A percentile compares a stretch with the other conserved stretches of the same genome.
phyloP scores from a whole-genome alignment of 495 filamentous ascomycete species.

The Neurospora hispaniola region DNA sequence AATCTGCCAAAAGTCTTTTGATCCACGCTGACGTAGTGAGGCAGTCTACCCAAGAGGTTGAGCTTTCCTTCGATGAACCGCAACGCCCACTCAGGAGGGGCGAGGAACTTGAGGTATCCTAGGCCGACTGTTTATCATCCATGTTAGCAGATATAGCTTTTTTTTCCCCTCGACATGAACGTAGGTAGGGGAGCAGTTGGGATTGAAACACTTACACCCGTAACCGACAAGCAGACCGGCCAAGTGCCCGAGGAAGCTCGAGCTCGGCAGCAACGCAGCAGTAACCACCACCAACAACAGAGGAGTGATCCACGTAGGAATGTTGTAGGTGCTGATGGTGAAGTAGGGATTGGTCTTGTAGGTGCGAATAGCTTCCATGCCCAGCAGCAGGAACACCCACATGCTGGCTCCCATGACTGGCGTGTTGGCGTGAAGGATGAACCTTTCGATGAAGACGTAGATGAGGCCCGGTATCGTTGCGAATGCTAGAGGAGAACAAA shows the following conservation, averaged over 20 bases:
- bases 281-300: conserved; percentile 58
- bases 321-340: conserved; percentile 56
- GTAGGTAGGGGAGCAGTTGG: background rate
- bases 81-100: conserved; percentile 69
- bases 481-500: conserved; percentile 41
- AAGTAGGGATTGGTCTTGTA: conserved; percentile 65
- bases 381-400: conserved; percentile 83
- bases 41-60: conserved; percentile 69
- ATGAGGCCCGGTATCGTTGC: conserved; percentile 66
- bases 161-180: background rate
- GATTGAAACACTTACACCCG: conserved; percentile 50
- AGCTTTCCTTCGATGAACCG: conserved; percentile 77
- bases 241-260: conserved; percentile 77
- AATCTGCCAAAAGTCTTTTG: conserved; percentile 96
- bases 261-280: conserved; percentile 64
- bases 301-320: conserved; percentile 91
- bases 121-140: conserved; percentile 52
- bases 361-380: conserved; percentile 72
- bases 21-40: conserved; percentile 84
- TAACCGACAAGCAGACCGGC: conserved; percentile 76
- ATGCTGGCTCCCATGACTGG: conserved; percentile 72
- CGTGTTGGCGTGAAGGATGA: conserved; percentile 52
- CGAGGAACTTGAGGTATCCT: conserved; percentile 75
- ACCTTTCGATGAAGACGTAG: conserved; percentile 61
- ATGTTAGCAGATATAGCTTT: background rate